phyloP scores from a whole-genome alignment of 352 stramenopile genomes.

The Hyaloperonospora arabidopsidis region DNA sequence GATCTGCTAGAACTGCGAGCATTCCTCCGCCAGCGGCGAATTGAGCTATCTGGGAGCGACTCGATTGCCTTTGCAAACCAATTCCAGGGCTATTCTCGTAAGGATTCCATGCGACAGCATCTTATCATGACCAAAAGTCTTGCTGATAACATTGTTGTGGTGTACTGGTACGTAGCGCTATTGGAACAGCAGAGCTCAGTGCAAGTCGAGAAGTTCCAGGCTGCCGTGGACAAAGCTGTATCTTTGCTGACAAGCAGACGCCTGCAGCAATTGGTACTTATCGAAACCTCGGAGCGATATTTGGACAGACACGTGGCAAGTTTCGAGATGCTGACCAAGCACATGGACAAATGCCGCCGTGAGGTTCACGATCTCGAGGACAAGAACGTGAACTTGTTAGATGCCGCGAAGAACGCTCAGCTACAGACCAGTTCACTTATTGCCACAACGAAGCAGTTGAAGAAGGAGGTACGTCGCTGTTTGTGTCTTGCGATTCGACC shows the following conservation, averaged over 20 bases:
- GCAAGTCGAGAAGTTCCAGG: slow-evolving; percentile 35
- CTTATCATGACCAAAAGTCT: background rate
- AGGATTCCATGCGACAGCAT: slow-evolving; percentile 6
- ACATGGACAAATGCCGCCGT: slow-evolving; percentile 60
- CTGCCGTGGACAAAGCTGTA: slow-evolving; percentile 36
- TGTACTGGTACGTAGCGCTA: slow-evolving; percentile 22
- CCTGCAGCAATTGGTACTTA: slow-evolving; percentile 65
- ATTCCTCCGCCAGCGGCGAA: slow-evolving; percentile 51
- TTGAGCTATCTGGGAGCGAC: slow-evolving; percentile 37
- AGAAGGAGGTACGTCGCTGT: slow-evolving; percentile 43
- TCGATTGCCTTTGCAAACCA: slow-evolving; percentile 68
- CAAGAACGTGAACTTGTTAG: slow-evolving; percentile 63
- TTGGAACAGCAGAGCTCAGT: slow-evolving; percentile 62
- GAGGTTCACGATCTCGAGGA: slow-evolving; percentile 62
- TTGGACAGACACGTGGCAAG: slow-evolving; percentile 61
- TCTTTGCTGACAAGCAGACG: slow-evolving; percentile 52
- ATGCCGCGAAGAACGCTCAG: slow-evolving; percentile 44
- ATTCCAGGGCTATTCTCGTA: slow-evolving; percentile 58
- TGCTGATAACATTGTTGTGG: slow-evolving; percentile 11
- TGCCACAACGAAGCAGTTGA: slow-evolving; percentile 52
- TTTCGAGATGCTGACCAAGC: slow-evolving; percentile 63
- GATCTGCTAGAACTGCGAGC: slow-evolving; percentile 64
- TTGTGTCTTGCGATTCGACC: background rate
- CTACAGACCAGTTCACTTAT: slow-evolving; percentile 50
- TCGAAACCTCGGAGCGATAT: slow-evolving; percentile 68